phyloP scores from a whole-genome alignment of 305 asterid species.

The Ilex paraguariensis region DNA sequence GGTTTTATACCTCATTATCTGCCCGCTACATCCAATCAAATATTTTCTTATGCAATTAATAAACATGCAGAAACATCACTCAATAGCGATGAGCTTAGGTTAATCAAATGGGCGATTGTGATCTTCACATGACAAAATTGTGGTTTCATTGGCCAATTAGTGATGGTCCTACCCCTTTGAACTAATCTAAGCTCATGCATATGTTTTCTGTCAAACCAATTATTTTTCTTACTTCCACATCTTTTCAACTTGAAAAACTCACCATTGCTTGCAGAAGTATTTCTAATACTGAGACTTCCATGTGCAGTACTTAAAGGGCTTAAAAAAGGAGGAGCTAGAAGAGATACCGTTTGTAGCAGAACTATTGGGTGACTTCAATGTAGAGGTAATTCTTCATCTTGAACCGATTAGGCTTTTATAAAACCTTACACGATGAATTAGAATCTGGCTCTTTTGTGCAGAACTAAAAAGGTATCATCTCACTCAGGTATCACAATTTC shows the following conservation, averaged over 20 bases:
- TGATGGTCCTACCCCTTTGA: too few relatives aligned
- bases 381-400: slow-evolving; percentile 46
- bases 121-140: too few relatives aligned
- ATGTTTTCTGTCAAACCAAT: not conserved
- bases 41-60: not conserved
- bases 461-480: too few relatives aligned
- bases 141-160: too few relatives aligned
- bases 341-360: slow-evolving; percentile 69
- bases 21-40: not conserved
- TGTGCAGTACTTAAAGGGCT: slow-evolving; percentile 61
- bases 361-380: slow-evolving; percentile 48
- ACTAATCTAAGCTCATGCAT: too few relatives aligned
- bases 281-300: slow-evolving; percentile 16
- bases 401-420: not conserved
- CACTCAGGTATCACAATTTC: too few relatives aligned
- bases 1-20: slow-evolving; percentile 28
- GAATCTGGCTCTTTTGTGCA: not conserved
- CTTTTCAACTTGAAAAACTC: not conserved
- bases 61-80: not conserved
- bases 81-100: too few relatives aligned
- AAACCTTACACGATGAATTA: too few relatives aligned
- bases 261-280: slow-evolving; percentile 10
- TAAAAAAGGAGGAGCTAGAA: slow-evolving; percentile 61
- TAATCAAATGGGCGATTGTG: too few relatives aligned
- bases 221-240: slow-evolving; percentile 1